phyloP scores from a whole-genome alignment of 768 basidiomycete species.

The Macrolepiota dolichaula region DNA sequence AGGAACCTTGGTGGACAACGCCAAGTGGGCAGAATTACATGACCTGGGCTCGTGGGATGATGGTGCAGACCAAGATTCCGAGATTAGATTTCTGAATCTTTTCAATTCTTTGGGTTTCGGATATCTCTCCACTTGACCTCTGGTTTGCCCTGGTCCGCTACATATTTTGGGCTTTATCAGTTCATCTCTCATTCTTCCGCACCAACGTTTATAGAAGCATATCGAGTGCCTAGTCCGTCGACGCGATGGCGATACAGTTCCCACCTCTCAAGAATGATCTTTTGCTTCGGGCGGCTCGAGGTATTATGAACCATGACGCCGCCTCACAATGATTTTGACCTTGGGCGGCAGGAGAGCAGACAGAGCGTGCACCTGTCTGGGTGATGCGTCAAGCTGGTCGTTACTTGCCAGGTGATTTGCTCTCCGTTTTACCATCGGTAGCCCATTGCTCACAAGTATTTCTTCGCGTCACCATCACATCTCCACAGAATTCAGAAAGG shows the following conservation, averaged over 20 bases:
- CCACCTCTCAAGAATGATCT: conserved; percentile 85
- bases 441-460: background rate
- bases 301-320: conserved; percentile 30
- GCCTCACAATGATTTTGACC: conserved; percentile 1
- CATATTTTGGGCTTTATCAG: background rate
- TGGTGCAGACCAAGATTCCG: background rate
- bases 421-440: conserved; percentile 12
- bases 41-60: background rate
- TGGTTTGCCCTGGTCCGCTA: background rate
- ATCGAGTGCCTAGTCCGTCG: background rate
- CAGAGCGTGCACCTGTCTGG: conserved; percentile 95
- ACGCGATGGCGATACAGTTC: conserved; percentile 43
- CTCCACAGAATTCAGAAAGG: conserved; percentile 76
- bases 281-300: conserved; percentile 81
- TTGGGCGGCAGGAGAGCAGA: conserved; percentile 62
- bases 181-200: background rate
- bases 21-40: background rate
- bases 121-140: background rate
- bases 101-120: background rate
- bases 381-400: conserved; percentile 97
- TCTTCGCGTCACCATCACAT: background rate
- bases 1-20: background rate
- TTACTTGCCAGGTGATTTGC: conserved; percentile 81
- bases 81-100: background rate
- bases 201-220: background rate